These are phyloP conservation scores for Hebeloma cylindrosporum DNA, from an alignment of 768 basidiomycete species.

Conservation along the genomic window DNA sequence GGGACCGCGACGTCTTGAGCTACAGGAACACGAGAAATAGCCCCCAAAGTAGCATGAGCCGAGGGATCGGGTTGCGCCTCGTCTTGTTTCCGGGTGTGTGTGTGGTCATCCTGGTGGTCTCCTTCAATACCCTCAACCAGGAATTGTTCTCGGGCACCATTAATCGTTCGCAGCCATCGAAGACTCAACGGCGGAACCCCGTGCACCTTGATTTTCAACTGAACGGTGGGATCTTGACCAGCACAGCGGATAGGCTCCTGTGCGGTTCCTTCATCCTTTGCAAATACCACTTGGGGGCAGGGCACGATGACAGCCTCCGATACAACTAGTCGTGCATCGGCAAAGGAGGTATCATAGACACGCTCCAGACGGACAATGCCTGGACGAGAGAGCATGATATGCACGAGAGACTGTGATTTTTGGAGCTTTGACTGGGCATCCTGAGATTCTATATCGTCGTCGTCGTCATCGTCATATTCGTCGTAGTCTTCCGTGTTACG, in stretches of 20 bases:
- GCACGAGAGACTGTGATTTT: slow-evolving; percentile 70
- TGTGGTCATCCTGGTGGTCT: slow-evolving; percentile 33
- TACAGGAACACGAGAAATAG: slow-evolving; percentile 19
- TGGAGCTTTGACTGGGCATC: slow-evolving; percentile 52
- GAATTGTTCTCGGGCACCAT: slow-evolving; percentile 66
- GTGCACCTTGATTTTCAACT: slow-evolving; percentile 61
- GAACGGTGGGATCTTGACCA: slow-evolving; percentile 58
- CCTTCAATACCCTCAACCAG: slow-evolving; percentile 84
- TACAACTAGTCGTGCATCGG: slow-evolving; percentile 71
- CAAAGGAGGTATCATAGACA: slow-evolving; percentile 66
- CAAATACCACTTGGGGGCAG: slow-evolving; percentile 78
- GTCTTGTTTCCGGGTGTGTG: slow-evolving; percentile 4
- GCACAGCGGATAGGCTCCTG: slow-evolving; percentile 60
- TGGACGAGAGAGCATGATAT: slow-evolving; percentile 71
- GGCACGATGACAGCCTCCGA: slow-evolving; percentile 73
- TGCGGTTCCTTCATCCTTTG: slow-evolving; percentile 36
- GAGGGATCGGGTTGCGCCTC: slow-evolving; percentile 2
- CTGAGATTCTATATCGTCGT: slow-evolving; percentile 47
- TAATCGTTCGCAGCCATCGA: slow-evolving; percentile 71
- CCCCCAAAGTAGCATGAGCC: slow-evolving; percentile 2
- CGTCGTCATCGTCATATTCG: slow-evolving; percentile 74
- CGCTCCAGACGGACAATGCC: slow-evolving; percentile 75
- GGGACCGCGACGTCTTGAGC: slow-evolving; percentile 69
- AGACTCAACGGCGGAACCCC: slow-evolving; percentile 80
- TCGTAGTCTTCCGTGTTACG: slow-evolving; percentile 45